These are phyloP conservation scores for Haberlea rhodopensis DNA, from an alignment of 257 asterid genomes.

Conservation along the genomic window DNA sequence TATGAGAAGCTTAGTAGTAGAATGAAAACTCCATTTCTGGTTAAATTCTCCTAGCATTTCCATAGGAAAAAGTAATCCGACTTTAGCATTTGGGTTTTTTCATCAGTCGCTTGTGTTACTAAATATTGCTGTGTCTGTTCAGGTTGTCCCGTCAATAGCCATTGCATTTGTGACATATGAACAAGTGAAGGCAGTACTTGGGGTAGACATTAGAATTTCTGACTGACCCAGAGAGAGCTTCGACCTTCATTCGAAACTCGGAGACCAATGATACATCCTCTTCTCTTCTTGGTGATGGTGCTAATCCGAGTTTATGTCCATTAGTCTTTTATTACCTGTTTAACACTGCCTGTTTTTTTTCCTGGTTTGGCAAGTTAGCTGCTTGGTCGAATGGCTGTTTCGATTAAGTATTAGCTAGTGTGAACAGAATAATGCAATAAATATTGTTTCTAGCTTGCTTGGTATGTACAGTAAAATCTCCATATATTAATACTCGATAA, in stretches of 20 bases:
- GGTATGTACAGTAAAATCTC: too few relatives aligned
- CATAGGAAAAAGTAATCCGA: neutral
- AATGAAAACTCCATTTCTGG: neutral
- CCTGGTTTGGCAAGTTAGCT: neutral
- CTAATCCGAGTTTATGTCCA: neutral
- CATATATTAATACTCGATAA: too few relatives aligned
- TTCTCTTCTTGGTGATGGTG: neutral
- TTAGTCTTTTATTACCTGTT: neutral
- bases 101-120: constrained; percentile 1
- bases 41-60: neutral
- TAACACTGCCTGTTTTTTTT: neutral
- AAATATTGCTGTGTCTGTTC: constrained; percentile 23
- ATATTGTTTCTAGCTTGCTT: neutral
- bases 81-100: neutral
- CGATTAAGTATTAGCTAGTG: neutral
- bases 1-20: too few relatives aligned
- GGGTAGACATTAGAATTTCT: constrained; percentile 84
- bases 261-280: neutral
- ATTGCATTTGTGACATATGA: constrained; percentile 89
- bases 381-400: neutral
- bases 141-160: constrained; percentile 95
- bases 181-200: constrained; percentile 81
- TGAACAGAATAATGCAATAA: neutral
- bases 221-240: constrained; percentile 49
- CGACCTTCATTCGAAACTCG: neutral